phyloP scores from a whole-genome alignment of 371 early-diverging fungal genomes.

The Syncephalis plumigaleata region DNA sequence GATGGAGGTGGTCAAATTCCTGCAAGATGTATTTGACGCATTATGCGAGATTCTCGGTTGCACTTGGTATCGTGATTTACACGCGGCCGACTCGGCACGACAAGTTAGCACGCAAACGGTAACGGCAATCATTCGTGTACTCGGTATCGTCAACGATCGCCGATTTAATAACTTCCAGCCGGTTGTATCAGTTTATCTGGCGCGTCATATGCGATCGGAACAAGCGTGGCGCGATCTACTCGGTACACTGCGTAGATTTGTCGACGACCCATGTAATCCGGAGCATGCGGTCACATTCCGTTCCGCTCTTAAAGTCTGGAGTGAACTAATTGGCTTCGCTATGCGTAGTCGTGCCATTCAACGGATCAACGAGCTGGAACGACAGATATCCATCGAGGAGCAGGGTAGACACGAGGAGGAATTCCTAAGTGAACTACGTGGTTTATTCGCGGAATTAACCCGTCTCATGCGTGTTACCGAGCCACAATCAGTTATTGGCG shows the following conservation, averaged over 20 bases:
- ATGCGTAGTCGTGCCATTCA: constrained; percentile 22
- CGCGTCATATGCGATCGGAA: constrained; percentile 21
- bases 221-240: constrained; percentile 21
- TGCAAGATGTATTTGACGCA: constrained; percentile 40
- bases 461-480: constrained; percentile 28
- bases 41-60: constrained; percentile 36
- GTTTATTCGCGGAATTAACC: constrained; percentile 19
- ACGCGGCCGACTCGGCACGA: no score
- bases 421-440: constrained; percentile 19
- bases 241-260: constrained; percentile 21
- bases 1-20: constrained; percentile 50
- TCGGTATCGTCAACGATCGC: constrained; percentile 40
- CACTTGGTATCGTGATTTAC: constrained; percentile 1
- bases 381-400: constrained; percentile 10
- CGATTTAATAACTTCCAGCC: constrained; percentile 43
- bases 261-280: constrained; percentile 20
- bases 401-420: constrained; percentile 10
- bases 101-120: no score
- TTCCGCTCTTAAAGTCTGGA: constrained; percentile 49
- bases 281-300: constrained; percentile 29
- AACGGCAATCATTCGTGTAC: constrained; percentile 14
- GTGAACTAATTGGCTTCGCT: constrained; percentile 39
- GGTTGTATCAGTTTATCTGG: constrained; percentile 39
- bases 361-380: constrained; percentile 14
- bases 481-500: constrained; percentile 35